These are phyloP conservation scores for Scleroderma citrinum DNA, from an alignment of 768 basidiomycete species.

Conservation along the genomic window DNA sequence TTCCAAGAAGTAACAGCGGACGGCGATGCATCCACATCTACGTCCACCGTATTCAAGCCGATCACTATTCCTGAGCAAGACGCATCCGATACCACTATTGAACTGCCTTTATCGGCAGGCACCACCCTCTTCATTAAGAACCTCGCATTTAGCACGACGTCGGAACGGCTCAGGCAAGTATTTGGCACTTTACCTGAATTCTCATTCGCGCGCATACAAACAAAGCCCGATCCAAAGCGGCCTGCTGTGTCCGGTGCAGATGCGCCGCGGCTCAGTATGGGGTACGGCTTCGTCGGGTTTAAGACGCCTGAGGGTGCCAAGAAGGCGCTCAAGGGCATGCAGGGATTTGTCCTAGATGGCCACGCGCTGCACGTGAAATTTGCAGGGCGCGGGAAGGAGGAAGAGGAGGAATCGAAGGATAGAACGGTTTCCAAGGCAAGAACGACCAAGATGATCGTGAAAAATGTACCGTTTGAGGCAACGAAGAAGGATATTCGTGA, in stretches of 20 bases:
- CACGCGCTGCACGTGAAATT: conserved; percentile 81
- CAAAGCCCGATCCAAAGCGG: conserved; percentile 80
- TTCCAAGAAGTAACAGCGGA: conserved; percentile 46
- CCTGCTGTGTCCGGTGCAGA: conserved; percentile 29
- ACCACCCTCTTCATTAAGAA: conserved; percentile 94
- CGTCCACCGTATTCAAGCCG: conserved; percentile 21
- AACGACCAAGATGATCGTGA: conserved; percentile 94
- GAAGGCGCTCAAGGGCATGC: conserved; percentile 68
- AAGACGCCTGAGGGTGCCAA: conserved; percentile 65
- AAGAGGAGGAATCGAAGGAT: conserved; percentile 39
- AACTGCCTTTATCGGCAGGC: conserved; percentile 50
- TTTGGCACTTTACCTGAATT: conserved; percentile 77
- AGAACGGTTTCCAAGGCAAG: conserved; percentile 43
- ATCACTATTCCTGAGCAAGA: conserved; percentile 43
- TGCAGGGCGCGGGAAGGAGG: conserved; percentile 72
- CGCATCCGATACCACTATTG: conserved; percentile 26
- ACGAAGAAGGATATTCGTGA: conserved; percentile 88
- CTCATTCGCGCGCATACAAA: conserved; percentile 85
- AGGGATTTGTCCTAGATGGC: conserved; percentile 82
- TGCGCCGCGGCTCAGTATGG: conserved; percentile 75
- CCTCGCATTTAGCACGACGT: conserved; percentile 85
- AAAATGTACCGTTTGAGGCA: conserved; percentile 97
- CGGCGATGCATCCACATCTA: conserved; percentile 7
- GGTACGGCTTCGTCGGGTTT: conserved; percentile 95
- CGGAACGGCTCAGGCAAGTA: conserved; percentile 60